These are phyloP conservation scores for Pascua guehoae DNA, from an alignment of 1,284 basidiomycete genomes.

Conservation along the genomic window DNA sequence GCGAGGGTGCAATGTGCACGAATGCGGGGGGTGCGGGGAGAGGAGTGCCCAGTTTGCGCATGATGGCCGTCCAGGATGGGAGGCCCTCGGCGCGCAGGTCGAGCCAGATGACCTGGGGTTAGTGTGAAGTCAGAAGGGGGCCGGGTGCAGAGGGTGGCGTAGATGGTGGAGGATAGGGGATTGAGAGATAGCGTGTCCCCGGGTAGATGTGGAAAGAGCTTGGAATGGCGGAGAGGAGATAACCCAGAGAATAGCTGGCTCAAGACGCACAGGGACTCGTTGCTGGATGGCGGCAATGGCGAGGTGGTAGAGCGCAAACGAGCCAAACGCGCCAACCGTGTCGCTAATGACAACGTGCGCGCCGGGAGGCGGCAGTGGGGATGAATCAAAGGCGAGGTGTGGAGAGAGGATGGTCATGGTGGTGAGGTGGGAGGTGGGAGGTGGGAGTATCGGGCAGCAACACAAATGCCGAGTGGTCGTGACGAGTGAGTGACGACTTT, in stretches of 20 bases:
- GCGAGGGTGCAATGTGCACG: slow-evolving; percentile 27
- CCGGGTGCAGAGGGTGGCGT: neutral
- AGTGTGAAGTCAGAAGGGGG: neutral
- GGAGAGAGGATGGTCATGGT: slow-evolving; percentile 19
- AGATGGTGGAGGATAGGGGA: too few relatives aligned
- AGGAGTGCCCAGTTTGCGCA: slow-evolving; percentile 8
- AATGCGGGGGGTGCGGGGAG: slow-evolving; percentile 13
- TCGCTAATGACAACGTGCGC: slow-evolving; percentile 44
- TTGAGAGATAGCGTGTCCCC: too few relatives aligned
- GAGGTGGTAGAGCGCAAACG: slow-evolving; percentile 43
- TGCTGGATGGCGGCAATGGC: slow-evolving; percentile 26
- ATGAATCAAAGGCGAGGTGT: slow-evolving; percentile 31
- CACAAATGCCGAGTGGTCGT: too few relatives aligned
- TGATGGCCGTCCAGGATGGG: slow-evolving; percentile 24
- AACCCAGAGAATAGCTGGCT: neutral
- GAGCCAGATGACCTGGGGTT: slow-evolving; percentile 32
- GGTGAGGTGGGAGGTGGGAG: too few relatives aligned
- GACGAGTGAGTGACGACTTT: too few relatives aligned
- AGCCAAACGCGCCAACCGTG: slow-evolving; percentile 36
- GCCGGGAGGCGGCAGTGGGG: slow-evolving; percentile 31
- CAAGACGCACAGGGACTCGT: slow-evolving; percentile 19
- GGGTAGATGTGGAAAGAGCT: neutral
- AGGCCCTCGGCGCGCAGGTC: slow-evolving; percentile 39
- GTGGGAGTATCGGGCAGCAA: too few relatives aligned
- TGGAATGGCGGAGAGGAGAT: neutral